Percentiles rank a stretch among this genome's conserved stretches.
Conservation (phyloP, 2,329 filamentous ascomycete species). For the Eutypella sp. region DNA sequence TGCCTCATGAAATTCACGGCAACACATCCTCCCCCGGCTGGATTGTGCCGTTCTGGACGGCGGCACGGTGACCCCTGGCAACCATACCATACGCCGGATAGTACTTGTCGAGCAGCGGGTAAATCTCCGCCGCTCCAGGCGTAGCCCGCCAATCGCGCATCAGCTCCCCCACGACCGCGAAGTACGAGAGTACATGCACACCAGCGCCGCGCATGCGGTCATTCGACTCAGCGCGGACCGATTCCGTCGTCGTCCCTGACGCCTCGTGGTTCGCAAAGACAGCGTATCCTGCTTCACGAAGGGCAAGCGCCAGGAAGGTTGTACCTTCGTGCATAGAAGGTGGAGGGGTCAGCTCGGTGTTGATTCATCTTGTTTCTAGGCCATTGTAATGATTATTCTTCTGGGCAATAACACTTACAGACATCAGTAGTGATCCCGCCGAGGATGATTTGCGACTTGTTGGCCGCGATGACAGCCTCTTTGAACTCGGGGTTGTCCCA, state of each 20-base stretch:
- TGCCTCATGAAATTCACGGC: constrained; percentile 9
- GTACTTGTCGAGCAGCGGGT: constrained; percentile 62
- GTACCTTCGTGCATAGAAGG: constrained; percentile 43
- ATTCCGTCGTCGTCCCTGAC: constrained; percentile 58
- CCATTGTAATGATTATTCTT: not conserved
- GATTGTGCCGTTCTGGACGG: constrained; percentile 55
- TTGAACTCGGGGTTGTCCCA: constrained; percentile 72
- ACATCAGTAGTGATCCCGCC: constrained; percentile 72
- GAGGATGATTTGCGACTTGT: constrained; percentile 65
- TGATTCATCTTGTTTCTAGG: constrained; percentile 19
- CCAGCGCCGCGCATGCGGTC: constrained; percentile 62
- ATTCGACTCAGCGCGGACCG: constrained; percentile 61
- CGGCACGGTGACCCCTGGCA: constrained; percentile 56
- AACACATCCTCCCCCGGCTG: constrained; percentile 45
- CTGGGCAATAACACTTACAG: constrained; percentile 38
- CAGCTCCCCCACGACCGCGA: constrained; percentile 60
- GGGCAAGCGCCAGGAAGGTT: constrained; percentile 68
- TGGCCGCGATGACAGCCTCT: constrained; percentile 58
- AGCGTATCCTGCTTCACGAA: constrained; percentile 64
- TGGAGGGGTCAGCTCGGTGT: not conserved
- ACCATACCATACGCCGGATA: constrained; percentile 61
- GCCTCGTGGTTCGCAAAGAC: constrained; percentile 72
- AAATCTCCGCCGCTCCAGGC: constrained; percentile 48
- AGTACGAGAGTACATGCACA: constrained; percentile 58
- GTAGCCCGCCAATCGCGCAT: constrained; percentile 65